Base-by-base conservation (phyloP, 352 stramenopile genomes). In the Pythium scleroteichum region DNA sequence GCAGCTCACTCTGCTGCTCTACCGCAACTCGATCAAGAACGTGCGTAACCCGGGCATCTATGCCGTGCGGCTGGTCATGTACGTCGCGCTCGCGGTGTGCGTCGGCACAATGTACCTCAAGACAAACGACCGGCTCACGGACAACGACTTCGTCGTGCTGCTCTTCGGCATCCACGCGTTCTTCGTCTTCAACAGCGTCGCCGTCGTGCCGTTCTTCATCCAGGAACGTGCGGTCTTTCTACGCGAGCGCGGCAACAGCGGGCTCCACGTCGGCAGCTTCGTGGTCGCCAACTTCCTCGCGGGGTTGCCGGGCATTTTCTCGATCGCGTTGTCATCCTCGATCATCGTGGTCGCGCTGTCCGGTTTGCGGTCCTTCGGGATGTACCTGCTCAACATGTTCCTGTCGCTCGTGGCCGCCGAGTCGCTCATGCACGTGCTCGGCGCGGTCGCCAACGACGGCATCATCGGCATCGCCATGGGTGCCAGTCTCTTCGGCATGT, bases 161-260 rank as follows among this genome's bases (percentile, higher is more conserved):
- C 59, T 96, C 9, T 97, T 95, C 60, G 96, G 90, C 75, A 75
- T 92, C 27, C 79, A 90, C 22, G 84, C 87, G 10, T 97, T 97
- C 61, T 69, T 97, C 49, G 85, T 94, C 22, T 97, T 96, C 68
- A 96, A 96, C 88, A 88, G 74, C 47, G 78, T 96, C 33, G 87
- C 88, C 5, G 83, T 90, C 3, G 64, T 97, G 19, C 88, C 90
- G 2, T 94, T 26, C 62, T 76, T 95, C 27, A 76, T 97, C 52
- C 78, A 96, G 46, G 76, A 96, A 55, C 75, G 89, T 51, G 75
- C 74, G 2, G 90, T 96, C 41, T 87, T 96, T 26, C 62, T 92
- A 46, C 87, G 90, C 12, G 90, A 97, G 69, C 71, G 85, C 3
- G 72, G 78, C 22, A 96, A 97, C 74, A 79, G 69, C 53, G 85